Evolutionary conservation across 768 basidiomycete species (phyloP), one percentile per base, ranked within the genome.

Genomic region (Psilocybe cyanescens): DNA sequence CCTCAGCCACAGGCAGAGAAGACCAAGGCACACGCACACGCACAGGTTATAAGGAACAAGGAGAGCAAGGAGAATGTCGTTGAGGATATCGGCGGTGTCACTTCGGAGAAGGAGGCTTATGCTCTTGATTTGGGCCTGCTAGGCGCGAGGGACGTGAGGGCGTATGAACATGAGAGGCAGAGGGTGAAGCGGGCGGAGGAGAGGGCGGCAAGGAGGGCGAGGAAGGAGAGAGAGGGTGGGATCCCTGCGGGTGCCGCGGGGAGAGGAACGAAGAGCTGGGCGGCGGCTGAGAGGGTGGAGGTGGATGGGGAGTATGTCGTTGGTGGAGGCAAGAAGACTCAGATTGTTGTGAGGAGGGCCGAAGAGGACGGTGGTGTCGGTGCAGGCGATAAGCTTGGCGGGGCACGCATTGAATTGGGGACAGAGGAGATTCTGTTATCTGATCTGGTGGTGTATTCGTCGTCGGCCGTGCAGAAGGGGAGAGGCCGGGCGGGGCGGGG

Each of bases 91-190:
- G 47, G 31, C 57, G 16, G 49, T 33, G 30, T 16, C 31, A 33
- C 49, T 16, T 49, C 37, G 12, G 57, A 61, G 14, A 39, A 33
- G 48, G 29, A 60, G 19, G 61, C 47, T 19, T 16, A 11, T 7
- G 58, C 9, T 2, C 5, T 16, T 6, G 47, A 58, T 17, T 39
- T 55, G 51, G 54, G 45, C 35, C 24, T 24, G 24, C 44, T 56
- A 17, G 52, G 63, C 57, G 31, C 48, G 47, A 81, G 80, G 71
- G 81, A 83, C 65, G 59, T 74, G 45, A 79, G 83, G 12, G 80
- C 80, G 8, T 80, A 74, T 67, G 83, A 84, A 71, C 82, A 81
- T 65, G 78, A 81, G 55, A 69, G 83, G 52, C 81, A 84, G 71
- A 75, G 78, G 55, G 66, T 71, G 39, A 82, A 79, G 77, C 78